These are phyloP conservation scores for Rhynchosporium agropyri DNA, from an alignment of 2,329 filamentous ascomycete species.

Conservation along the genomic window DNA sequence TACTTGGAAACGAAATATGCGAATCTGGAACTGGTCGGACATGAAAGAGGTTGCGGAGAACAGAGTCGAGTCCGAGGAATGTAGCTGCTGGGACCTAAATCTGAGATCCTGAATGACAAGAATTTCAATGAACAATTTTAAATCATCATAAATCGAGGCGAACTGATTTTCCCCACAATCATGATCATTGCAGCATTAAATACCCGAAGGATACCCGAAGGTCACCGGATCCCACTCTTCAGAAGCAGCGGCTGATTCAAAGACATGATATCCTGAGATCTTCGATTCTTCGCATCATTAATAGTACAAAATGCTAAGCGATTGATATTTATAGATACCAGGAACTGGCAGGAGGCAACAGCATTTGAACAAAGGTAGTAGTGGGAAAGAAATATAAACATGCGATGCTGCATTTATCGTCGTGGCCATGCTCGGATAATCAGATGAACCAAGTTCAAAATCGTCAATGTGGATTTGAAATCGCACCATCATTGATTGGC, in stretches of 20 bases:
- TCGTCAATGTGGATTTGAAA: background rate
- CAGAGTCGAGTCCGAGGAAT: too few species aligned
- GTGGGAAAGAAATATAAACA: slow-evolving; percentile 7
- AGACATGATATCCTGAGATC: background rate
- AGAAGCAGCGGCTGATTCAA: background rate
- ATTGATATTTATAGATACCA: slow-evolving; percentile 8
- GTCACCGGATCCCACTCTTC: too few species aligned
- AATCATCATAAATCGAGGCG: too few species aligned
- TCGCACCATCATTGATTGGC: background rate
- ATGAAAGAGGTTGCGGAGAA: too few species aligned
- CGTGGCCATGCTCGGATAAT: slow-evolving; percentile 12
- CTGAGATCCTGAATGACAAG: too few species aligned
- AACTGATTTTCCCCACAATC: too few species aligned
- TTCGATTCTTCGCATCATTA: background rate
- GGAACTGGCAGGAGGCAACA: slow-evolving; percentile 2
- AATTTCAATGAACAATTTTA: too few species aligned
- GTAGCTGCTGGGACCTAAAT: too few species aligned
- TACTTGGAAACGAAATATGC: too few species aligned
- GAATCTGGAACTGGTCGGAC: too few species aligned
- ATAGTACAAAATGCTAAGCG: background rate
- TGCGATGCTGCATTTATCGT: slow-evolving; percentile 1
- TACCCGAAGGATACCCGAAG: too few species aligned
- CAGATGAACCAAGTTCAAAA: background rate
- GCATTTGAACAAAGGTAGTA: background rate
- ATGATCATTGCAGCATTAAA: too few species aligned